A percentile compares a stretch with the other conserved stretches of the same genome.
phyloP scores from a whole-genome alignment of 2,329 filamentous ascomycete genomes.

The Verticillium isaacii region DNA sequence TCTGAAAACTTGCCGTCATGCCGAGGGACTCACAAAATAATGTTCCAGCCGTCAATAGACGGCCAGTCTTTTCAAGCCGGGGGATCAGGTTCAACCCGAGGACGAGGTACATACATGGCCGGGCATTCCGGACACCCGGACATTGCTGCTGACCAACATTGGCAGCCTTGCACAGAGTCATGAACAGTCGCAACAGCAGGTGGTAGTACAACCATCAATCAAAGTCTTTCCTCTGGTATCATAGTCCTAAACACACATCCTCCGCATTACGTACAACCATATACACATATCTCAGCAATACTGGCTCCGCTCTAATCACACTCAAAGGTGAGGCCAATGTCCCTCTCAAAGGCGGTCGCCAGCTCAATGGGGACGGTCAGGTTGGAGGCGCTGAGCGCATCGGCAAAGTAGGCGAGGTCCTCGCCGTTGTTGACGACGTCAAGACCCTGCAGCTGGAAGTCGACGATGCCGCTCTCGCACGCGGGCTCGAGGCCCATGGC shows the following conservation, averaged over 20 bases:
- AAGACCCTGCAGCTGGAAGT: constrained; percentile 50
- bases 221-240: background rate
- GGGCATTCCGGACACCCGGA: too few relatives aligned
- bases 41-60: too few relatives aligned
- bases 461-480: constrained; percentile 50
- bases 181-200: background rate
- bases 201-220: background rate
- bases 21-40: too few relatives aligned
- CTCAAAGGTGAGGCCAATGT: constrained; percentile 17
- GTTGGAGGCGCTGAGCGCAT: constrained; percentile 46
- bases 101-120: too few relatives aligned
- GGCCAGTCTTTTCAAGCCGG: too few relatives aligned
- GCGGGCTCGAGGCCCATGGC: constrained; percentile 35
- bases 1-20: too few relatives aligned
- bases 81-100: too few relatives aligned
- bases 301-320: background rate
- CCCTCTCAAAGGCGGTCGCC: constrained; percentile 33
- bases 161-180: background rate
- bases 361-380: constrained; percentile 50
- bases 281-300: background rate
- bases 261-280: background rate
- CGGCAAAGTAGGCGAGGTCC: constrained; percentile 49
- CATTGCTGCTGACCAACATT: too few relatives aligned
- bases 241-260: background rate
- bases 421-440: constrained; percentile 46